Base-by-base conservation (phyloP, 805 yeast genomes). In the Yarrowia sp. region DNA sequence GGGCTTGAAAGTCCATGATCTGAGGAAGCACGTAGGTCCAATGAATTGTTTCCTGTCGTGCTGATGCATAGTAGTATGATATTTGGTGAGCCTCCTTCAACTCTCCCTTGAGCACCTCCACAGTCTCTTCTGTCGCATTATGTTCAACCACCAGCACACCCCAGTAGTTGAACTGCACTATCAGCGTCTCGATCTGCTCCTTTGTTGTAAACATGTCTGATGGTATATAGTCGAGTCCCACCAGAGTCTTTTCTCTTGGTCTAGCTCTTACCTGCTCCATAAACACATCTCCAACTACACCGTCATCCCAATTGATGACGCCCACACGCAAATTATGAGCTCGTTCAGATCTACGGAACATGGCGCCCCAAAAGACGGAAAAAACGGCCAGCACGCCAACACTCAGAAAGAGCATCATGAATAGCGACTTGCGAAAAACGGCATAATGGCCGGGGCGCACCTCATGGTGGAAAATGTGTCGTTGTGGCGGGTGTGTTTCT, bases 301-400 rank as follows among this genome's bases (percentile, higher is more conserved):
- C 70, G 55, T 32, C 72, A 58, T 77, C 78, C 61, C 78, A 81
- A 32, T 80, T 69, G 44, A 75, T 79, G 45, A 82, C 78, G 42
- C 80, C 71, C 66, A 80, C 70, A 17, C 74, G 72, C 65, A 81
- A 70, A 66, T 79, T 77, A n/a, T 70, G 64, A 65, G 75, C 65
- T 62, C 79, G 69, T 55, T 65, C 8, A 50, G 64, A 42, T 67
- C 81, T 70, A 6, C 73, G 41, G 74, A 71, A 75, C 75, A 76
- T 73, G 51, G 81, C 74, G 48, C 82, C 81, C 88, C 88, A 81
- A 76, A 82, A 76, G 67, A 78, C 73, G 69, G 86, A 74, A 68
- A 79, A 72, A 62, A 77, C 77, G 42, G 71, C 69, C 61, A 83
- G 18, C 18, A 51, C 43, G 1, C 43, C 43, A 9, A 51, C 18